phyloP scores from a whole-genome alignment of 176 grass and related monocot genomes.

The Musa beccarii region DNA sequence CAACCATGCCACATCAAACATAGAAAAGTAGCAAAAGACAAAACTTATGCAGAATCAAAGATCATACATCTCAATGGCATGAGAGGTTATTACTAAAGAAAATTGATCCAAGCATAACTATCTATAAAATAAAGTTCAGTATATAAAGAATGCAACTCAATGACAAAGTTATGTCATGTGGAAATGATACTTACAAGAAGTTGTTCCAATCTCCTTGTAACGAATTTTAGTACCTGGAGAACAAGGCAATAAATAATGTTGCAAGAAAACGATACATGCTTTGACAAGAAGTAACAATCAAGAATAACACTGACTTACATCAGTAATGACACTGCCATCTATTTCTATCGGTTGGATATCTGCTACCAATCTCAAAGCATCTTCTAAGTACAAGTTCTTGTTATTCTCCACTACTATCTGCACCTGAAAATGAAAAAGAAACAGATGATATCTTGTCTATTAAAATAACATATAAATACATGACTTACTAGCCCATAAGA shows the following conservation, averaged over 20 bases:
- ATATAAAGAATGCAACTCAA: not conserved
- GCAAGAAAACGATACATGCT: conserved; percentile 6
- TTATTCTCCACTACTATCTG: conserved; percentile 93
- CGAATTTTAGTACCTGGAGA: conserved; percentile 68
- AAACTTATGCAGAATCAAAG: too few species aligned
- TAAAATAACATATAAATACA: conserved; percentile 20
- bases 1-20: too few species aligned
- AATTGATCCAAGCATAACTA: conserved; percentile 4
- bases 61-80: too few species aligned
- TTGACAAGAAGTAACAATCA: conserved; percentile 1
- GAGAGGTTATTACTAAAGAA: not conserved
- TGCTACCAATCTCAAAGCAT: conserved; percentile 58
- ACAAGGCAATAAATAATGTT: conserved; percentile 23
- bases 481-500: conserved; percentile 85
- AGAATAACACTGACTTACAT: conserved; percentile 35
- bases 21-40: too few species aligned
- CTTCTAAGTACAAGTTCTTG: conserved; percentile 64
- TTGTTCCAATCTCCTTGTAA: conserved; percentile 81
- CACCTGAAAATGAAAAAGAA: conserved; percentile 52
- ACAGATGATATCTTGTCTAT: conserved; percentile 17
- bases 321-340: conserved; percentile 41
- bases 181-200: conserved; percentile 59
- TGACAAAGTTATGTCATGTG: not conserved
- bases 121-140: not conserved
- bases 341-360: conserved; percentile 62